Evolutionary conservation across 352 stramenopile species (phyloP), one percentile per base, ranked within the genome.

Genomic region (Globisporangium nagaii): DNA sequence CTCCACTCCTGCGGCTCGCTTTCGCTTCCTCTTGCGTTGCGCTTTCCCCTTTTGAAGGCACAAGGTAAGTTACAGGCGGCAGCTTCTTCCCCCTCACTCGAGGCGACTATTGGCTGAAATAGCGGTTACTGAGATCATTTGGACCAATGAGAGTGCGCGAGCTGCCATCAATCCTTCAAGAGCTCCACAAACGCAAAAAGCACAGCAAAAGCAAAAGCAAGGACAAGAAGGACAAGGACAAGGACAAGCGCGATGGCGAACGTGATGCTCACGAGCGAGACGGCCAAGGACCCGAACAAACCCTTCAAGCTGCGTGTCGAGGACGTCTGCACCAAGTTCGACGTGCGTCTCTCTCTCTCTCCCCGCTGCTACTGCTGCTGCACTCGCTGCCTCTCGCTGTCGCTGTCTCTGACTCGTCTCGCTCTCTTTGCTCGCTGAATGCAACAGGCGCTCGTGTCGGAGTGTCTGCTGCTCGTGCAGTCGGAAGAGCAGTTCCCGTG

Each of bases 271-370:
- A 90, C 80, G 72, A 89, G 81, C 58, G 83, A 93, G 70, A 84
- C 82, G 65, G 79, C 81, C 24, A 93, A 91, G 77, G 80, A 93
- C 77, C 83, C 83, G 41, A 93, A 93, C 73, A 91, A 91, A 58
- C 83, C 83, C 46, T 93, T 93, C 63, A 86, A 82, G 53, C 68
- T 90, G 62, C 83, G 73, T 22, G 83, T 93, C 19, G 83, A 93
- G 56, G 83, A 93, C 55, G 76, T 93, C n/a, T 89, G 76, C 58
- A 61, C 71, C 56, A 90, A 88, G 58, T 93, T 93, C 59, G 83
- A 93, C 31, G 79, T 90, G 46, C 37, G 75, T 65, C 12, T 17
- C 10, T 15, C 19, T 30, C 8, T 17, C 15, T 50, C n/a, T n/a
- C n/a, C n/a, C n/a, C n/a, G n/a, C n/a, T n/a, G n/a, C n/a, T n/a